These are phyloP conservation scores for Xylariaceae sp. DNA, from an alignment of 2,329 filamentous ascomycete genomes.

Conservation along the genomic window DNA sequence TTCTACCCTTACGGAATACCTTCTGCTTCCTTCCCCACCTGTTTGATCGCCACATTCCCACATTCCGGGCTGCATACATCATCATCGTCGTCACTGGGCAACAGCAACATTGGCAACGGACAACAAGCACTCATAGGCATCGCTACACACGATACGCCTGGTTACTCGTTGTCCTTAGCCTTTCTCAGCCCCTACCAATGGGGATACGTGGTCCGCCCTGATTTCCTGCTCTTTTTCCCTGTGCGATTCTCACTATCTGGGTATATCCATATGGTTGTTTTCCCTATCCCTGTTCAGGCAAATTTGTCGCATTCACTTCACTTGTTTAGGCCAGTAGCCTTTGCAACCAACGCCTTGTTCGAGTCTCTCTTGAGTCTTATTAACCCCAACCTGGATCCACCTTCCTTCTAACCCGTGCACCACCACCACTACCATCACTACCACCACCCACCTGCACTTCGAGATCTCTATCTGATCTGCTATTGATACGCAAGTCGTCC, in stretches of 20 bases:
- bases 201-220: background rate
- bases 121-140: background rate
- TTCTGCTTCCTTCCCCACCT: background rate
- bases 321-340: background rate
- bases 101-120: too few species aligned
- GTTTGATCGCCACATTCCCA: background rate
- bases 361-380: background rate
- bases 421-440: too few species aligned
- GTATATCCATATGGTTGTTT: background rate
- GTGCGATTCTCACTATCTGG: background rate
- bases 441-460: too few species aligned
- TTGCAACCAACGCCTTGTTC: background rate
- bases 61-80: background rate
- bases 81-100: background rate
- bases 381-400: too few species aligned
- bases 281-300: background rate
- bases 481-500: too few species aligned
- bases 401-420: too few species aligned
- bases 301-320: slow-evolving; percentile 1
- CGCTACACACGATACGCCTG: background rate
- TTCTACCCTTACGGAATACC: background rate
- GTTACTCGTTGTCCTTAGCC: background rate
- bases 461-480: too few species aligned
- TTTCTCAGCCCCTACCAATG: background rate
- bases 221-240: background rate